phyloP scores from a whole-genome alignment of 2,329 filamentous ascomycete genomes.

The Magnaporthales sp. region DNA sequence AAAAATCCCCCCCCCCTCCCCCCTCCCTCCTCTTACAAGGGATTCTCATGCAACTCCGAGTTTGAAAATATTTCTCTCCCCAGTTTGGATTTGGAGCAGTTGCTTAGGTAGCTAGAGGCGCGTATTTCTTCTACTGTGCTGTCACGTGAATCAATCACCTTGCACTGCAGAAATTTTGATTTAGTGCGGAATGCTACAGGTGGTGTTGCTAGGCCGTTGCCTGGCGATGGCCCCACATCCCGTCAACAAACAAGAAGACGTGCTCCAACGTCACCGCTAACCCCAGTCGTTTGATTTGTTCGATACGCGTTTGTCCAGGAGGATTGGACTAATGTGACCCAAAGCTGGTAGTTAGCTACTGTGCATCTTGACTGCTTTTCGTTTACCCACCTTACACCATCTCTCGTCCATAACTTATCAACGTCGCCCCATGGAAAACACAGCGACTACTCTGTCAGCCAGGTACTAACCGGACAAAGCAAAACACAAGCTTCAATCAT shows the following conservation, averaged over 20 bases:
- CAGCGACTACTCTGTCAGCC: neutral
- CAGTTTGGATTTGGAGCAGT: too few relatives aligned
- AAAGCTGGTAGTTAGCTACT: neutral
- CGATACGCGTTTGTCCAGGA: neutral
- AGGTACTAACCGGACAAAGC: neutral
- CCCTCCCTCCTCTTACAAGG: too few relatives aligned
- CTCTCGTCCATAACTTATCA: neutral
- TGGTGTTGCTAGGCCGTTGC: neutral
- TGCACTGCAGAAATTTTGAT: neutral
- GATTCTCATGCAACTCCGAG: too few relatives aligned
- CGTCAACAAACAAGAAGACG: neutral
- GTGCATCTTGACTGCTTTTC: neutral
- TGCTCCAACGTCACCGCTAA: neutral
- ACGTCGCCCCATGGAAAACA: neutral
- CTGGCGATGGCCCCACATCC: neutral
- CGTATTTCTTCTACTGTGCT: neutral
- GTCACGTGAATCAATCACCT: neutral
- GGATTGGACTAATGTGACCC: neutral
- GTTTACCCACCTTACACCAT: neutral
- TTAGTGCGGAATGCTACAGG: neutral
- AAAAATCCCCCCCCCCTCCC: too few relatives aligned
- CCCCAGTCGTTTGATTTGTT: neutral
- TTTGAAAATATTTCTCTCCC: too few relatives aligned
- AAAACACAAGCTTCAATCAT: neutral
- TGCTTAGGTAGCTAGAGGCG: too few relatives aligned